Evolutionary conservation across 257 asterid species (phyloP), one percentile per base, ranked within the genome.

Genomic region (Verbascum thapsus): DNA sequence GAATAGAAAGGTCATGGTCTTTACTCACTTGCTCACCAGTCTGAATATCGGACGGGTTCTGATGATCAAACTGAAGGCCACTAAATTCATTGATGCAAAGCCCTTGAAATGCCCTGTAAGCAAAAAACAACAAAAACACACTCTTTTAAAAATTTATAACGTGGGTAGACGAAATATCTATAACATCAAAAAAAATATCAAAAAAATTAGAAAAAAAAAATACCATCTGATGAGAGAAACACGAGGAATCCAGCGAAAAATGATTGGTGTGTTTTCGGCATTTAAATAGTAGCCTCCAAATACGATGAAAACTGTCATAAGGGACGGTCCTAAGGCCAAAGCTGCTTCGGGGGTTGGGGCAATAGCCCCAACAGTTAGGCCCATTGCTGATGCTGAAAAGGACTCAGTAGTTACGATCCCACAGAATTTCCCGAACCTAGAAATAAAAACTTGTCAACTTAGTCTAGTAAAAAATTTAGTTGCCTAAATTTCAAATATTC

Each of bases 331-430:
- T 69, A 94, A 74, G 49, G 97, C 99, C 78, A 94, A 61, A 67
- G 99, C 96, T 22, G 99, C 97, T 84, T 94, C 99, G 19, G 97
- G 79, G 54, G 96, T 87, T 50, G 99, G 96, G 70, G 66, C 97
- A 86, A 87, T 87, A 16, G 99, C 97, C 47, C 99, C 99, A 44
- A 94, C 96, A n/a, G 99, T 92, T 75, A 92, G 76, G 63, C 99
- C 97, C 96, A 89, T 92, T 0, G 97, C 99, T 48, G 99, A 89
- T 49, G 99, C 95, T 47, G 97, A 88, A 60, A 92, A 92, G 48
- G 99, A 92, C 71, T 92, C 99, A 35, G 74, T 64, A 32, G 97
- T 92, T 18, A 92, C 89, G 61, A 92, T 80, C 58, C 91, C 97
- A 57, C 99, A 89, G 77, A 92, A 89, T 75, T 87, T 81, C 67